Evolutionary conservation across 768 basidiomycete genomes (phyloP).

Genomic region (Grammothele lineata): DNA sequence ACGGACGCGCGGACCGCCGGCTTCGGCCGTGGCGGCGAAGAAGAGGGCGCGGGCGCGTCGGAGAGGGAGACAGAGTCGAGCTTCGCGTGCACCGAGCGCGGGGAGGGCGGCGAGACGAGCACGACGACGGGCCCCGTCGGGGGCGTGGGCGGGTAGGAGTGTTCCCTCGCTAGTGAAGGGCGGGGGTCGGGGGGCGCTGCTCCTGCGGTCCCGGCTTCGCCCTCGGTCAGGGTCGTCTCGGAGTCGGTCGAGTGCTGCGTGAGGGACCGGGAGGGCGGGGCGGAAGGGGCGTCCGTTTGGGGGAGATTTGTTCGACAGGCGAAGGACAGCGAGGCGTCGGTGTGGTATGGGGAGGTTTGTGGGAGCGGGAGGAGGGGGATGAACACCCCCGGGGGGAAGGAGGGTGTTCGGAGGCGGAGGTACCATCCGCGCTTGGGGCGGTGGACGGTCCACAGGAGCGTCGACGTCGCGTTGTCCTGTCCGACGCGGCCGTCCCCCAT

Average conservation of each 20-base stretch:
- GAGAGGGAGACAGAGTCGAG: slow-evolving; percentile 22
- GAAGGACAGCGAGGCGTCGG: slow-evolving; percentile 31
- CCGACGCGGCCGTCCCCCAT: too few species aligned
- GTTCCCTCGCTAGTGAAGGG: slow-evolving; percentile 5
- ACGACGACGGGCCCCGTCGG: slow-evolving; percentile 25
- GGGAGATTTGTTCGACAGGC: slow-evolving; percentile 30
- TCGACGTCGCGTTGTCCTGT: slow-evolving; percentile 65
- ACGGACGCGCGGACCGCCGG: slow-evolving; percentile 12
- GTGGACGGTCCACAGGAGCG: slow-evolving; percentile 72
- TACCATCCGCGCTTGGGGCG: slow-evolving; percentile 84
- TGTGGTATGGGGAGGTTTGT: slow-evolving; percentile 25
- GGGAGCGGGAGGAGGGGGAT: slow-evolving; percentile 33
- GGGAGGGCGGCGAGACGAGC: slow-evolving; percentile 26
- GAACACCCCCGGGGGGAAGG: slow-evolving; percentile 52
- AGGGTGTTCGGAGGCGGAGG: slow-evolving; percentile 67
- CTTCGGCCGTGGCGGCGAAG: slow-evolving; percentile 5
- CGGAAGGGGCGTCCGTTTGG: not conserved
- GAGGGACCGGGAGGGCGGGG: slow-evolving; percentile 7
- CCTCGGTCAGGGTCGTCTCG: slow-evolving; percentile 25
- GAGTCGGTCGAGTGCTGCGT: slow-evolving; percentile 24
- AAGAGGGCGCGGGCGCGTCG: too few species aligned
- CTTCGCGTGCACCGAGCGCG: slow-evolving; percentile 25
- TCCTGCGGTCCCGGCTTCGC: not conserved
- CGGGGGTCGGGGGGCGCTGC: not conserved
- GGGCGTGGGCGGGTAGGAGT: slow-evolving; percentile 35